These are phyloP conservation scores for Pyrrhoderma lamaoense DNA, from an alignment of 1,284 basidiomycete species.

Conservation along the genomic window DNA sequence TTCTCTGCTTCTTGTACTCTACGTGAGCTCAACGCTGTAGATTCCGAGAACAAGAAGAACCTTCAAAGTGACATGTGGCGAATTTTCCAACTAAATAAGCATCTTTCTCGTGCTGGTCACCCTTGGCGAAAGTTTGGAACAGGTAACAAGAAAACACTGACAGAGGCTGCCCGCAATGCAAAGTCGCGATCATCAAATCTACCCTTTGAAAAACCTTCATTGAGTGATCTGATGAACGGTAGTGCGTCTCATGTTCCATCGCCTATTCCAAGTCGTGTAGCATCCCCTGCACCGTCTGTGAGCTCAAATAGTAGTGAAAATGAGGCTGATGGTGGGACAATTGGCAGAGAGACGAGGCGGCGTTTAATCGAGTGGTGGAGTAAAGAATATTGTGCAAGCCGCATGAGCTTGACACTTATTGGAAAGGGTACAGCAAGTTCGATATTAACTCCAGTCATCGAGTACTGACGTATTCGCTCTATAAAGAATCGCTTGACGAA, in stretches of 20 bases:
- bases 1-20: conserved; percentile 89
- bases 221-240: conserved; percentile 11
- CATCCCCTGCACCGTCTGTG: conserved; percentile 58
- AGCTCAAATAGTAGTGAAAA: conserved; percentile 44
- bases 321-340: conserved; percentile 64
- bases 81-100: conserved; percentile 95
- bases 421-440: conserved; percentile 61
- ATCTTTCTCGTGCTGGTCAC: conserved; percentile 74
- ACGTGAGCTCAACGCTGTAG: conserved; percentile 93
- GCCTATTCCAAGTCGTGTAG: conserved; percentile 44
- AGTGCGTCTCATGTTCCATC: conserved; percentile 31
- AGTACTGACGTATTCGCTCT: not conserved
- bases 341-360: conserved; percentile 85
- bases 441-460: not conserved
- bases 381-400: conserved; percentile 86
- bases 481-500: conserved; percentile 75
- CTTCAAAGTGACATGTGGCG: conserved; percentile 93
- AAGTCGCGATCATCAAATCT: conserved; percentile 32
- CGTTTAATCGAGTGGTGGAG: conserved; percentile 95
- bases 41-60: conserved; percentile 99
- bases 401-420: conserved; percentile 89
- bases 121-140: conserved; percentile 93
- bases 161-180: conserved; percentile 50
- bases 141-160: conserved; percentile 83
- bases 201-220: conserved; percentile 19